These are phyloP conservation scores for Fistulinella staudtii DNA, from an alignment of 1,284 basidiomycete species.

Conservation along the genomic window DNA sequence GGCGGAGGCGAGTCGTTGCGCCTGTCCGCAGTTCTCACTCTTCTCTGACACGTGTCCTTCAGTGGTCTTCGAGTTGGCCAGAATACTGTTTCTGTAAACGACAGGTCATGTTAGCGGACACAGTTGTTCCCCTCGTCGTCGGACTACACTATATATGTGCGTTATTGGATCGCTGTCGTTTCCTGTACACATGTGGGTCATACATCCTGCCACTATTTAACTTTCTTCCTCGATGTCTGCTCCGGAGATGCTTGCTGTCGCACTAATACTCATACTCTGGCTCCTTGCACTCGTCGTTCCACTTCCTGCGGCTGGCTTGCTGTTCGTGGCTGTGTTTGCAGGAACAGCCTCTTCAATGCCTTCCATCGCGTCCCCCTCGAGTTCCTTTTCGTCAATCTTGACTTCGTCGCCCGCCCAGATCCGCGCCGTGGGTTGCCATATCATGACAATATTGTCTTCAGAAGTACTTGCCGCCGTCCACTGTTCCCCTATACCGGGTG, in stretches of 20 bases:
- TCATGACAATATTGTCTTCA: constrained; percentile 85
- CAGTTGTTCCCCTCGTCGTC: no score
- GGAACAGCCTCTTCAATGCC: constrained; percentile 50
- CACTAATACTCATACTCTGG: constrained; percentile 51
- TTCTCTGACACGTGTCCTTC: constrained; percentile 6
- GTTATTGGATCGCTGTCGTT: constrained; percentile 3
- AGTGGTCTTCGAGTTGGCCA: constrained; percentile 72
- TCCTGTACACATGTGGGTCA: constrained; percentile 13
- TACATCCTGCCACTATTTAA: constrained; percentile 26
- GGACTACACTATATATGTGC: constrained; percentile 9
- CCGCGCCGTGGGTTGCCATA: constrained; percentile 86
- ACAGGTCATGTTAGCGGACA: background rate
- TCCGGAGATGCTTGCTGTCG: constrained; percentile 43
- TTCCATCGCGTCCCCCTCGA: constrained; percentile 75
- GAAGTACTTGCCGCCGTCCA: constrained; percentile 79
- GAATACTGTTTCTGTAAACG: constrained; percentile 59
- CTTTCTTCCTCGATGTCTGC: constrained; percentile 37
- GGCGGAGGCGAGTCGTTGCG: constrained; percentile 63
- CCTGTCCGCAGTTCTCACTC: background rate
- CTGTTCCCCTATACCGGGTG: constrained; percentile 67
- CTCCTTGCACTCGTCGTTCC: constrained; percentile 38
- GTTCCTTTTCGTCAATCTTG: constrained; percentile 70
- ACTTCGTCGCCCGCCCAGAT: constrained; percentile 83
- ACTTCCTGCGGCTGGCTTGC: constrained; percentile 23
- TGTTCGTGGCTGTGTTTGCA: constrained; percentile 15